Percentiles rank a stretch among this genome's conserved stretches.
Evolutionary conservation across 495 filamentous ascomycete genomes (phyloP).

Genomic region (Aspergillus heteromorphus): DNA sequence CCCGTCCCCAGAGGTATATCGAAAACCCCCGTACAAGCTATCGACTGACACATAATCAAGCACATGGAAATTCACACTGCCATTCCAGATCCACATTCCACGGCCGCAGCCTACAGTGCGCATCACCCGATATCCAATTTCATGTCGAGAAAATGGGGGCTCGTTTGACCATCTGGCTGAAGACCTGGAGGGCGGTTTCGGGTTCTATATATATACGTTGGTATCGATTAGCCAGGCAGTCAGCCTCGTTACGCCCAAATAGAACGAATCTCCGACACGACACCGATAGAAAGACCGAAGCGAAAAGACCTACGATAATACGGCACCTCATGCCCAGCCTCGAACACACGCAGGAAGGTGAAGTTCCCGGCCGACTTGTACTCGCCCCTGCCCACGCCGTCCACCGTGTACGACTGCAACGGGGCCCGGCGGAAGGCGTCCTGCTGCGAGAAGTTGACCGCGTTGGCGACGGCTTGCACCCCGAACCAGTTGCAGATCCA

Average conservation of each 20-base stretch:
- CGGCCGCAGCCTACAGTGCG: no score
- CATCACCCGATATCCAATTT: no score
- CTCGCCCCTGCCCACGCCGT: conserved; percentile 37
- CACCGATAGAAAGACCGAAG: background rate
- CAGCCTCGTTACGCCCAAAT: no score
- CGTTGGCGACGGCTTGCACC: conserved; percentile 36
- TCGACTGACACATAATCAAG: no score
- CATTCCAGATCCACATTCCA: no score
- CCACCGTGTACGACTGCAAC: conserved; percentile 43
- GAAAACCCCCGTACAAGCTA: no score
- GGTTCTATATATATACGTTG: background rate
- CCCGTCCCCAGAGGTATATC: no score
- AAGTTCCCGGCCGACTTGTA: conserved; percentile 51
- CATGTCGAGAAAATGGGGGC: no score
- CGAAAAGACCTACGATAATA: conserved; percentile 38
- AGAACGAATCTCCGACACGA: background rate
- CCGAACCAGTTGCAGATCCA: conserved; percentile 56
- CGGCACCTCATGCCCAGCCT: conserved; percentile 48
- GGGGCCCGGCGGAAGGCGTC: conserved; percentile 32
- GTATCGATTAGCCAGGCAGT: background rate
- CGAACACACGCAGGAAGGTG: conserved; percentile 46
- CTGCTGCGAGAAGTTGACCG: conserved; percentile 32
- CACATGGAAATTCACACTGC: no score
- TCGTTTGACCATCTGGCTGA: no score
- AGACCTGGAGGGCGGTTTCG: no score